Evolutionary conservation across 352 stramenopile species (phyloP).

Genomic region (Pythium aphanidermatum): DNA sequence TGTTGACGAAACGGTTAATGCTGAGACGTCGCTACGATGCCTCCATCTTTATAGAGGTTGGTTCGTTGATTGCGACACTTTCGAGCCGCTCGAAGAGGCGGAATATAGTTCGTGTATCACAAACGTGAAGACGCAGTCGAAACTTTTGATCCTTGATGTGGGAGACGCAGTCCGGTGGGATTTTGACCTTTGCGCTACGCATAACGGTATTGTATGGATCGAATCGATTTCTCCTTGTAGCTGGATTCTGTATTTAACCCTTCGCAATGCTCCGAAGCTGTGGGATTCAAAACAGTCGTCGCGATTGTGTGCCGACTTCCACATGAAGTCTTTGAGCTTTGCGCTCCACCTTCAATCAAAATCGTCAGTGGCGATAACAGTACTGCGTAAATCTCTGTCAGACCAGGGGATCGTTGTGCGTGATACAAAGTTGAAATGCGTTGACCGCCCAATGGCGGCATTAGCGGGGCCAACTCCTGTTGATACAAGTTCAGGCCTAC

Average conservation of each 20-base stretch:
- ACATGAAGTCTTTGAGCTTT: conserved; percentile 19
- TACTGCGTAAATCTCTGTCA: conserved; percentile 5
- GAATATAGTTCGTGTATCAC: not conserved
- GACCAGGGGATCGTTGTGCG: conserved; percentile 13
- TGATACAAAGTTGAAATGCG: conserved; percentile 10
- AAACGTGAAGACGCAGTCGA: not conserved
- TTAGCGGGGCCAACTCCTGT: not conserved
- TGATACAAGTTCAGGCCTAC: not conserved
- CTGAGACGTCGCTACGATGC: too few species aligned
- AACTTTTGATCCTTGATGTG: conserved; percentile 2
- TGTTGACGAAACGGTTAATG: too few species aligned
- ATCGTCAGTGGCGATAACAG: not conserved
- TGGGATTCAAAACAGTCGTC: not conserved
- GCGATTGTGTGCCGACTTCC: conserved; percentile 12
- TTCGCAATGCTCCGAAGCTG: conserved; percentile 12
- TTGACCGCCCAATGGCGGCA: not conserved
- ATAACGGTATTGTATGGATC: conserved; percentile 12
- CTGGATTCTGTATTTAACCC: conserved; percentile 11
- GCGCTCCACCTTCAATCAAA: conserved; percentile 7
- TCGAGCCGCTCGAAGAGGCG: not conserved
- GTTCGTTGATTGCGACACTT: too few species aligned
- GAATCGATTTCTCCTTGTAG: conserved; percentile 1
- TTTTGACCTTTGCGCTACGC: conserved; percentile 13
- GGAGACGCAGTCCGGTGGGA: conserved; percentile 2
- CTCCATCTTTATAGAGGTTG: too few species aligned